Percentiles rank a stretch among this genome's conserved stretches.
These are phyloP conservation scores for Syncephalastrum contaminatum DNA, from an alignment of 371 early-diverging fungal species.

Conservation along the genomic window DNA sequence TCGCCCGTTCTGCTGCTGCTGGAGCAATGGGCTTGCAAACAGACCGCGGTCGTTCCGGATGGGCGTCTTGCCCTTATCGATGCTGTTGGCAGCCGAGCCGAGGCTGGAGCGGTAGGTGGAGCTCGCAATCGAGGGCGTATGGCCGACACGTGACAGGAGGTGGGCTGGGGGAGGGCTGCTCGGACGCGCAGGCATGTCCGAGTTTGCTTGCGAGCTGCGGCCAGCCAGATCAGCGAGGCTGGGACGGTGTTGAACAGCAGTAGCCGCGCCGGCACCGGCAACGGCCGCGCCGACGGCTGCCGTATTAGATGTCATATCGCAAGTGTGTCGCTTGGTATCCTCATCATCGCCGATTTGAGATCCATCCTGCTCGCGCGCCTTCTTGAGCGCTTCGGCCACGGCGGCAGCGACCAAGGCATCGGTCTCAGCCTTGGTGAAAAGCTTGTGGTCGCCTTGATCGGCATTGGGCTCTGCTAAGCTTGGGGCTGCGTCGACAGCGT, in stretches of 20 bases:
- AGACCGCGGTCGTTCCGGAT: background rate
- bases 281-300: constrained; percentile 1
- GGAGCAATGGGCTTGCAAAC: background rate
- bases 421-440: constrained; percentile 24
- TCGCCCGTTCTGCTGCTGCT: background rate
- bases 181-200: constrained; percentile 17
- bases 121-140: constrained; percentile 3
- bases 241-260: background rate
- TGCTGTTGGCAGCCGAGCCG: constrained; percentile 24
- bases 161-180: constrained; percentile 20
- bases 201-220: constrained; percentile 3
- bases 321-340: constrained; percentile 22
- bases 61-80: constrained; percentile 17
- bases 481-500: constrained; percentile 5
- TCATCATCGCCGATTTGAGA: constrained; percentile 3
- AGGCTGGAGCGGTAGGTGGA: constrained; percentile 8
- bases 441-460: constrained; percentile 10
- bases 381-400: constrained; percentile 32
- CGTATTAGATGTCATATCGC: constrained; percentile 19
- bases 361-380: constrained; percentile 13
- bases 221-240: constrained; percentile 16
- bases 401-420: constrained; percentile 42
- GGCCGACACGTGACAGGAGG: constrained; percentile 15
- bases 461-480: background rate
- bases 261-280: background rate